These are phyloP conservation scores for Amphichorda felina DNA, from an alignment of 2,329 filamentous ascomycete species.

Conservation along the genomic window DNA sequence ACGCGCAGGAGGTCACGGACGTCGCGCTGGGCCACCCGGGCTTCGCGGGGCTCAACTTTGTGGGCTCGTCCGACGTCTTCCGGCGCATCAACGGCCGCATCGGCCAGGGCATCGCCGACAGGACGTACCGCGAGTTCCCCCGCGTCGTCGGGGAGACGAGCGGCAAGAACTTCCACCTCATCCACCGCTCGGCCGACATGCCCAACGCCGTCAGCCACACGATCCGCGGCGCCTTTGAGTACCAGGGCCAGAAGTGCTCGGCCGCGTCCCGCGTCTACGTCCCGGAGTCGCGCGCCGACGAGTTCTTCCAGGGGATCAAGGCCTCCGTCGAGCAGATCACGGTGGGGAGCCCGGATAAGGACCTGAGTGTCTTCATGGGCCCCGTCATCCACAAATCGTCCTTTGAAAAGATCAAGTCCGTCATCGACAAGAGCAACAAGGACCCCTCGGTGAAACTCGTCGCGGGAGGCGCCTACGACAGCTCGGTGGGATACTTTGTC, in stretches of 20 bases:
- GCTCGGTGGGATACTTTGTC: constrained; percentile 70
- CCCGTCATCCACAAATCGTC: constrained; percentile 75
- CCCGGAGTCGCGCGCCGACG: constrained; percentile 60
- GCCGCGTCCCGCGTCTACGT: constrained; percentile 74
- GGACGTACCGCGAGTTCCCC: constrained; percentile 74
- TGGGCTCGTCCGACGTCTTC: constrained; percentile 86
- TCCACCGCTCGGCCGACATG: constrained; percentile 68
- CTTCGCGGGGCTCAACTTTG: constrained; percentile 90
- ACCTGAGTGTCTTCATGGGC: constrained; percentile 72
- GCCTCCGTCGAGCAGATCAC: constrained; percentile 59
- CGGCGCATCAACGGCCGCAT: constrained; percentile 80
- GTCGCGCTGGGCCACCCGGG: constrained; percentile 64
- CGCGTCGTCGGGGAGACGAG: constrained; percentile 85
- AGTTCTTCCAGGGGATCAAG: constrained; percentile 56
- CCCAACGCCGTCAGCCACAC: constrained; percentile 72
- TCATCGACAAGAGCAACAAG: constrained; percentile 69
- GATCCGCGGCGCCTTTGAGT: constrained; percentile 80
- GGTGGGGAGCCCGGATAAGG: constrained; percentile 56
- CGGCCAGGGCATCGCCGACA: constrained; percentile 66
- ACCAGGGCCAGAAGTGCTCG: constrained; percentile 84
- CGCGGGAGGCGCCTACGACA: constrained; percentile 66
- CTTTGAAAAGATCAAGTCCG: constrained; percentile 67
- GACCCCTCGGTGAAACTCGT: constrained; percentile 64
- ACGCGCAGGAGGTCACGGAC: constrained; percentile 74
- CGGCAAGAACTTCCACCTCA: constrained; percentile 85